Base-by-base conservation (phyloP, 495 filamentous ascomycete species). In the Trichoderma asperelloides region DNA sequence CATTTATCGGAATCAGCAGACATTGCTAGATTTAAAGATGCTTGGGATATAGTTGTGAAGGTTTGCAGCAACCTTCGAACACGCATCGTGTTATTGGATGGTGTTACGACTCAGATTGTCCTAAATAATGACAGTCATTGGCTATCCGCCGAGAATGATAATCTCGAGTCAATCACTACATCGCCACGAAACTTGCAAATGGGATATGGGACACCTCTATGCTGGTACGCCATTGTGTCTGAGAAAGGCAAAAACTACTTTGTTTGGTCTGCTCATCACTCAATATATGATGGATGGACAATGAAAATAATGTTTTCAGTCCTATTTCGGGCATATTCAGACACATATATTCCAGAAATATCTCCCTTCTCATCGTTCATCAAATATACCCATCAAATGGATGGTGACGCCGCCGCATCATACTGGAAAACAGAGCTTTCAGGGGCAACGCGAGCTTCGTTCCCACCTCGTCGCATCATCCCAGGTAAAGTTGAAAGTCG, bases 1-100 rank as follows among this genome's bases (percentile, higher is more conserved):
- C 71, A 57, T 23, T 78, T 87, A n/a, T 74, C 76, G 0, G 21
- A 71, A 7, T 41, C 66, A 4, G 65, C 80, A 12, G 76, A 83
- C 66, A 33, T 77, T 15, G 4, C 33, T 3, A 25, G 21, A 11
- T 28, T 64, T 27, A 40, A n/a, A 21, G 23, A 15, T 13, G 63
- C 63, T 0, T 64, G 63, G 63, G 33, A 40, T 13, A 21, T 9
- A 5, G 63, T 64, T 9, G 63, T 64, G 8, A 33, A 40, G 18
- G n/a, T 30, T 1, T 64, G 63, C 15, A 11, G 25, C 18, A 64
- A 40, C 11, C 40, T 64, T 23, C 33, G 63, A 12, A 64, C 63
- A 2, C 28, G 63, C 0, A 64, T 64, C 3, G 23, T 64, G 11
- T 2, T 23, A 12, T 25, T 64, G 12, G 63, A 64, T n/a, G 63